Evolutionary conservation across 2,329 filamentous ascomycete species (phyloP), one percentile per base, ranked within the genome.

Genomic region (Parastagonospora avenae): DNA sequence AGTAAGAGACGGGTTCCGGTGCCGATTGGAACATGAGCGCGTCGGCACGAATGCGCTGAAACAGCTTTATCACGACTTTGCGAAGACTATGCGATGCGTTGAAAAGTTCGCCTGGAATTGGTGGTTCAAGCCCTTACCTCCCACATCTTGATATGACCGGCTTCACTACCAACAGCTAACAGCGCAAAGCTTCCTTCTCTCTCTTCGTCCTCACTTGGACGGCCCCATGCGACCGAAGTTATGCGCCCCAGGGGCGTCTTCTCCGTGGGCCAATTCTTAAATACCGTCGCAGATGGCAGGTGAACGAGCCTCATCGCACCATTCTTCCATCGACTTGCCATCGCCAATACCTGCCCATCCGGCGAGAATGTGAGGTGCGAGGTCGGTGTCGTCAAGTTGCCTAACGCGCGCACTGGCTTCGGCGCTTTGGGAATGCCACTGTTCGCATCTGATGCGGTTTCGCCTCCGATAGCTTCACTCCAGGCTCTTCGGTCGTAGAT

Each of bases 191-290:
- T 67, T 5, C 76, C 91, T 77, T 89, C 92, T 31, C 92, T 66
- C 60, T 80, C 83, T 12, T 84, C 77, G 38, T 79, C 79, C 39
- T 75, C 71, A 9, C 66, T 63, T 2, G 76, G 78, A 14, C 66
- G 70, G 2, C 73, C 77, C 64, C 77, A 79, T 14, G 79, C 77
- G 57, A 83, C 68, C 9, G 77, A 70, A 2, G 90, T 90, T 59
- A 97, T 86, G 52, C 91, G 82, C 0, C 94, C 94, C 54, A 99
- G 76, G 1, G 92, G 92, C 49, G 94, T 99, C 71, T 89, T 87
- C 57, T 86, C 85, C 46, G 93, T 99, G 19, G 94, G 94, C 94
- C 94, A 99, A 75, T 99, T 99, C 66, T 88, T 86, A 80, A 94
- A 99, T 15, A 97, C 91, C 1, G 92, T 96, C 73, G 92, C 96